Evolutionary conservation across 495 filamentous ascomycete species (phyloP).

Genomic region (Neurospora hispaniola): DNA sequence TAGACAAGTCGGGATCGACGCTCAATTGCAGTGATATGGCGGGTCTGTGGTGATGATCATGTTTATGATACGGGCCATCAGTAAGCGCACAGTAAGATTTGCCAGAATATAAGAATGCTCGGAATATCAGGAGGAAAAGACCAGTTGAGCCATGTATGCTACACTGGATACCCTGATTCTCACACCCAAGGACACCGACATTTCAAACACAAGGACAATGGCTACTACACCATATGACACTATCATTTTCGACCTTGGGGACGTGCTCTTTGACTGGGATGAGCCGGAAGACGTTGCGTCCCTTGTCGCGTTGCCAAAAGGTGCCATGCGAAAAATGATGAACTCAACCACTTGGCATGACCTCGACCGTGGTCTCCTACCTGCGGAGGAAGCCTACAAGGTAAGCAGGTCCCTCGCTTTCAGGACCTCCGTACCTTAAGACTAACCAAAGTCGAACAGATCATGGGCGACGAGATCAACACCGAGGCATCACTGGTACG

Average conservation of each 20-base stretch:
- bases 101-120: neutral
- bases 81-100: neutral
- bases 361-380: neutral
- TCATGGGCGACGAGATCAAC: neutral
- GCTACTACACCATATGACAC: neutral
- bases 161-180: neutral
- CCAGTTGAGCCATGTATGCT: neutral
- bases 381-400: neutral
- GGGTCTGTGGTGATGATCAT: neutral
- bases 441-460: neutral
- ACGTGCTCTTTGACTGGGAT: constrained; percentile 8
- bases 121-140: neutral
- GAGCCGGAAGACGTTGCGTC: neutral
- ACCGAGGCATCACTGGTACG: neutral
- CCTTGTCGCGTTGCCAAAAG: neutral
- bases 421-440: neutral
- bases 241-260: constrained; percentile 5
- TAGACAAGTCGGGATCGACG: neutral
- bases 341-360: neutral
- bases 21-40: neutral
- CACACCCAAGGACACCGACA: neutral
- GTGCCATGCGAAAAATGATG: neutral
- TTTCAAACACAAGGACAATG: neutral
- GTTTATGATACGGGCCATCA: neutral
- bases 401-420: neutral